phyloP scores from a whole-genome alignment of 345 rosid species.

The Linum trigynum region DNA sequence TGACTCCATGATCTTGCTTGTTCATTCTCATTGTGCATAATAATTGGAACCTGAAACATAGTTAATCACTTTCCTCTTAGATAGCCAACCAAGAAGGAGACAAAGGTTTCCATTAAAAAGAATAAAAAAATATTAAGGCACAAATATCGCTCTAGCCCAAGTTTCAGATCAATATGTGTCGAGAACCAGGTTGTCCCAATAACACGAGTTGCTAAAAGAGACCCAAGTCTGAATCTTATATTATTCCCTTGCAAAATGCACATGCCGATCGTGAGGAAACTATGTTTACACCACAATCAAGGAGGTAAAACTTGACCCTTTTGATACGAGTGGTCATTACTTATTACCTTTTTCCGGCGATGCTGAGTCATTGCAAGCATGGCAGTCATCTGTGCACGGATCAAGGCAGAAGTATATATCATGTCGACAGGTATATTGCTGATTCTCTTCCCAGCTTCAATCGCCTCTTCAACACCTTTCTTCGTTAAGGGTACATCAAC shows the following conservation, averaged over 20 bases:
- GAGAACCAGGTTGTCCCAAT: no score
- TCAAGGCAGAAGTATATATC: conserved; percentile 81
- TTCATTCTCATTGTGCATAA: conserved; percentile 67
- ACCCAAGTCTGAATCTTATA: no score
- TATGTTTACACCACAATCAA: no score
- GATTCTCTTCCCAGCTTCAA: conserved; percentile 95
- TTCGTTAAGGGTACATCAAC: conserved; percentile 92
- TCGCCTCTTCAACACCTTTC: conserved; percentile 92
- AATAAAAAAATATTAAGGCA: no score
- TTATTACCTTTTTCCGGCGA: conserved; percentile 69
- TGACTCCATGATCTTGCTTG: conserved; percentile 79
- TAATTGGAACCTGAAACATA: conserved; percentile 62
- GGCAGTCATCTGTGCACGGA: conserved; percentile 99
- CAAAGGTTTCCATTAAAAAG: no score
- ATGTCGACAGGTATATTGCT: conserved; percentile 90
- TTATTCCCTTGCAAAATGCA: no score
- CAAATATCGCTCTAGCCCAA: no score
- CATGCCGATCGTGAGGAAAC: no score
- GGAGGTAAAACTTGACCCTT: background rate
- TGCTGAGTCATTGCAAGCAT: conserved; percentile 99
- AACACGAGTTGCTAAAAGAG: no score
- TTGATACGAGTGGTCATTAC: background rate
- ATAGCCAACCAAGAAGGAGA: background rate
- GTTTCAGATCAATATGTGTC: no score
- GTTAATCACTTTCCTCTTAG: background rate